These are phyloP conservation scores for Komagataella populi DNA, from an alignment of 805 yeast genomes.

Conservation along the genomic window DNA sequence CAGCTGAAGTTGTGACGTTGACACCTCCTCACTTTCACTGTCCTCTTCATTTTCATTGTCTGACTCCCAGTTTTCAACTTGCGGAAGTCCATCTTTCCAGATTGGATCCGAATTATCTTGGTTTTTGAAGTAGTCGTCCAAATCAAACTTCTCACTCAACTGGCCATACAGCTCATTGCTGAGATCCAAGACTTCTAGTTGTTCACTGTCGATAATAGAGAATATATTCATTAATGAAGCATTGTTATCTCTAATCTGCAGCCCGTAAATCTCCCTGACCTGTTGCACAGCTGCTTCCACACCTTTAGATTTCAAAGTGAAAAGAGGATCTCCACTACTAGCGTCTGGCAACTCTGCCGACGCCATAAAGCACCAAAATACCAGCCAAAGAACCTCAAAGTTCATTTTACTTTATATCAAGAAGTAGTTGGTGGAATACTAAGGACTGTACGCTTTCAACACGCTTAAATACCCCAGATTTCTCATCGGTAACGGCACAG, in stretches of 20 bases:
- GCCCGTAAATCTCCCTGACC: neutral
- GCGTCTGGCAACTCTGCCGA: neutral
- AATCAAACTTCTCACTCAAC: neutral
- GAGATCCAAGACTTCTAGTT: neutral
- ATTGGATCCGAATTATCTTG: neutral
- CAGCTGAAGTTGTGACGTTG: neutral
- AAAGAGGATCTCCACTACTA: neutral
- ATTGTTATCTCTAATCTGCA: neutral
- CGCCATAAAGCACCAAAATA: neutral
- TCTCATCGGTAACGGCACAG: neutral
- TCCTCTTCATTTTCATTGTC: neutral
- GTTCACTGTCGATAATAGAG: neutral
- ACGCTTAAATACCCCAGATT: neutral
- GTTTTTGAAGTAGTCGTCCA: neutral
- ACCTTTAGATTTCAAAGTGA: neutral
- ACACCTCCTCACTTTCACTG: neutral
- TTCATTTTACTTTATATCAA: neutral
- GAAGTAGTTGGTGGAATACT: neutral
- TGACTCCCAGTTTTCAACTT: neutral
- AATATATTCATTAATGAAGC: neutral
- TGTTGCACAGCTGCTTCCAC: neutral
- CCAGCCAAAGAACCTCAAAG: neutral
- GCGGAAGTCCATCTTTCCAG: neutral
- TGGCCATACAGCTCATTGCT: neutral
- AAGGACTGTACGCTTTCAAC: neutral